These are phyloP conservation scores for Populus tomentosa DNA, from an alignment of 441 rosid species.

Conservation along the genomic window DNA sequence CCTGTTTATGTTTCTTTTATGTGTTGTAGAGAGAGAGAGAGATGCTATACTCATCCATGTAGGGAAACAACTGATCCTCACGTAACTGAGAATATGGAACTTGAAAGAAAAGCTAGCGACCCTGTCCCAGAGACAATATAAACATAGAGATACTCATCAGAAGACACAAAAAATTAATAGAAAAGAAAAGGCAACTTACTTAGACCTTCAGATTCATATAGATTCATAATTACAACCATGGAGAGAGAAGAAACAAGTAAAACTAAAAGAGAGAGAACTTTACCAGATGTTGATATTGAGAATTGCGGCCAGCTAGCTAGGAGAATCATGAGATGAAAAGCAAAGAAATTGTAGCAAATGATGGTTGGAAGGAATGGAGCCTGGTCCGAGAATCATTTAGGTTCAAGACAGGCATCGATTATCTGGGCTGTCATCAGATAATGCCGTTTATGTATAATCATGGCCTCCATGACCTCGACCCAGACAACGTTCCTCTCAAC, in stretches of 20 bases:
- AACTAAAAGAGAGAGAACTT: neutral
- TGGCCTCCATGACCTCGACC: conserved; percentile 43
- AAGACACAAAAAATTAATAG: no score
- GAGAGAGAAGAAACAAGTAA: neutral
- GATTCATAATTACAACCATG: neutral
- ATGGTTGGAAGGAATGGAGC: conserved; percentile 53
- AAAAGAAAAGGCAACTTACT: no score
- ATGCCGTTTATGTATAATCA: neutral
- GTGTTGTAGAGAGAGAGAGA: neutral
- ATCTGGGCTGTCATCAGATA: neutral
- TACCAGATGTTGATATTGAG: neutral
- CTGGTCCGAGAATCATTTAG: conserved; percentile 55
- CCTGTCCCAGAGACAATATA: neutral
- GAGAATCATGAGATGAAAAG: neutral
- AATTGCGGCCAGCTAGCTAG: neutral
- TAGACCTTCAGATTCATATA: neutral
- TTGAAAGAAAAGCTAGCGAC: neutral
- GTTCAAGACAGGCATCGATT: neutral
- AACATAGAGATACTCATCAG: neutral
- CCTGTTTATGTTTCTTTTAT: neutral
- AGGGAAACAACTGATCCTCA: neutral
- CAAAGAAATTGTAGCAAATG: conserved; percentile 11
- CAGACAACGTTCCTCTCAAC: conserved; percentile 52
- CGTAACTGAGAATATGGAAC: neutral
- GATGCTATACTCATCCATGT: neutral